phyloP scores from a whole-genome alignment of 371 early-diverging fungal genomes.

The Rhizopus sp. region DNA sequence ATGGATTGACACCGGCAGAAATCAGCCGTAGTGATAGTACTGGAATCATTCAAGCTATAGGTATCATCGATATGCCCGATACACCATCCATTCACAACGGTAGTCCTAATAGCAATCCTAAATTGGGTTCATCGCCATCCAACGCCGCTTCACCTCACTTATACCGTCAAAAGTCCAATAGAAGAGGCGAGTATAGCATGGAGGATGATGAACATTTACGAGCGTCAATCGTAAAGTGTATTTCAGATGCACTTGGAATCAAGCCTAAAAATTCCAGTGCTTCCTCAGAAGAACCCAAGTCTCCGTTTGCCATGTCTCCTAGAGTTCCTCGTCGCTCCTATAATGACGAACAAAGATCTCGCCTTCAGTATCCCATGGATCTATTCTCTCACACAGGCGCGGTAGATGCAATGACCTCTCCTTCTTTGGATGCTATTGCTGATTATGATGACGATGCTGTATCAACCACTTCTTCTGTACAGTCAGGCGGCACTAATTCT shows the following conservation, averaged over 20 bases:
- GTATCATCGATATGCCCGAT: constrained; percentile 37
- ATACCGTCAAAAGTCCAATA: constrained; percentile 20
- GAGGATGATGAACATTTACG: constrained; percentile 66
- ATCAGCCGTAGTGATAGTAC: constrained; percentile 33
- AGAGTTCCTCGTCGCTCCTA: constrained; percentile 15
- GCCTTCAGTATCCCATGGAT: constrained; percentile 36
- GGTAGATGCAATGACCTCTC: constrained; percentile 36
- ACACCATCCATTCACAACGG: constrained; percentile 30
- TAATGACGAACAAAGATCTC: neutral
- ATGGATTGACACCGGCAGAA: constrained; percentile 17
- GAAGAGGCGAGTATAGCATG: constrained; percentile 51
- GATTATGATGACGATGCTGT: constrained; percentile 35
- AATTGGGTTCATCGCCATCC: neutral
- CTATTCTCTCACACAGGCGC: constrained; percentile 48
- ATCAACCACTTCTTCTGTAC: constrained; percentile 51
- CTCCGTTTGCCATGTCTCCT: constrained; percentile 14
- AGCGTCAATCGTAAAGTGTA: constrained; percentile 66
- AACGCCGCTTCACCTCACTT: constrained; percentile 9
- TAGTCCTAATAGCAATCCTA: constrained; percentile 4
- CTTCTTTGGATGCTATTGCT: constrained; percentile 35
- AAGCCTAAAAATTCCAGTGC: constrained; percentile 1
- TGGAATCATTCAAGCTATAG: constrained; percentile 42
- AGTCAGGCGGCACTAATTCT: constrained; percentile 26
- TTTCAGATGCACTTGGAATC: constrained; percentile 49
- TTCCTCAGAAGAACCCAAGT: neutral